Evolutionary conservation across 176 grass and related monocot genomes (phyloP).

Genomic region (Zoysia pacifica): DNA sequence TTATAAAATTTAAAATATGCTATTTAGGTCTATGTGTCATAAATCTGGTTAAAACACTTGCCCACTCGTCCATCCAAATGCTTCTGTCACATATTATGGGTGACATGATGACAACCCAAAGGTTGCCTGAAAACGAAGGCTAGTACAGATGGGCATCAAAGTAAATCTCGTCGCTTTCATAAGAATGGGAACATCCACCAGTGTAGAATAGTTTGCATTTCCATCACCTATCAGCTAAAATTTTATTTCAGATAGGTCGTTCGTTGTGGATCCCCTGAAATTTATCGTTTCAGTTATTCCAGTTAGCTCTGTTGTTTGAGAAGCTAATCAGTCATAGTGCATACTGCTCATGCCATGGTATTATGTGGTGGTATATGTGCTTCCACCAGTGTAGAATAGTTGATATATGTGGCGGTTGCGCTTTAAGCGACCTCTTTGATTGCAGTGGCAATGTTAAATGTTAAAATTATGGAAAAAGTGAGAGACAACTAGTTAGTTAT

Average conservation of each 20-base stretch:
- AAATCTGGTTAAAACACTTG: conserved; percentile 8
- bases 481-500: conserved; percentile 49
- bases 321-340: background rate
- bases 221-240: conserved; percentile 32
- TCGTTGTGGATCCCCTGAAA: background rate
- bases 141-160: conserved; percentile 36
- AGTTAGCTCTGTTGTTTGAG: conserved; percentile 18
- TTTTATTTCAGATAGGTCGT: background rate
- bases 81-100: conserved; percentile 39
- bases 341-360: background rate
- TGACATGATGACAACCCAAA: conserved; percentile 25
- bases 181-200: conserved; percentile 35
- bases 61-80: background rate
- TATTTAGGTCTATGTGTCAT: too few species aligned
- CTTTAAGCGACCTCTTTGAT: conserved; percentile 20
- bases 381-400: background rate
- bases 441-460: conserved; percentile 39
- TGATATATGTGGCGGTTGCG: conserved; percentile 15
- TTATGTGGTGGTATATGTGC: background rate
- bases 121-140: conserved; percentile 41
- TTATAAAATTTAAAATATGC: too few species aligned
- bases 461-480: conserved; percentile 37
- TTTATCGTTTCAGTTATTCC: background rate
- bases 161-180: conserved; percentile 36
- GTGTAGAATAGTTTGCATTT: conserved; percentile 39